Evolutionary conservation across 176 grass and related monocot species (phyloP), one percentile per base, ranked within the genome.

Genomic region (Bromus sterilis): DNA sequence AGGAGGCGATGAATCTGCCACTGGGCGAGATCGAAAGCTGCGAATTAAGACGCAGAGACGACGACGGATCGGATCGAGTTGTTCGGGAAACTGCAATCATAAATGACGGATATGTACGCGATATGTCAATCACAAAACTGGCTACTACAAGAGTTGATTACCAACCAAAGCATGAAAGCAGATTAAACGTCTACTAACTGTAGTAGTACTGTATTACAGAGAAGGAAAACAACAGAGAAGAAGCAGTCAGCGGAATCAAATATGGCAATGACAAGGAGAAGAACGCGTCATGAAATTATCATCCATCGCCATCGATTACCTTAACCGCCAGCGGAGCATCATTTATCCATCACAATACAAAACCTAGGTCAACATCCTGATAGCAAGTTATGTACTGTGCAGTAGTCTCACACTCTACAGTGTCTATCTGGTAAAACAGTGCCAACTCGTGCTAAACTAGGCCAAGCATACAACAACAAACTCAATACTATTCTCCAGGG

Each of bases 341-440:
- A 43, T 75, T 84, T 68, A 89, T 58, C 76, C 6, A 46, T 36
- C 69, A 61, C 70, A 76, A 14, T 69, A 80, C 59, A 84, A 69
- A 84, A 56, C 21, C 24, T 15, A 32, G 34, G 59, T 59, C 75
- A 40, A 46, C 49, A 80, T 80, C 80, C 62, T 56, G 3, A 67
- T 35, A 78, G 11, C 36, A 59, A 56, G 65, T 7, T 21, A 8
- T 30, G 11, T 46, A 34, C 67, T 66, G 28, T 64, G 11, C 5
- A 8, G 25, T 46, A 11, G 0, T 28, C n/a, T n/a, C n/a, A 49
- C 42, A 32, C 16, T 46, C 2, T 72, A 30, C 68, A 30, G 68
- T 46, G 3, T 55, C 34, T 36, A 14, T 80, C 59, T 31, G 56
- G 60, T 25, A 83, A 23, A 57, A 82, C 40, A 60, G n/a, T 57